Percentiles rank a stretch among this genome's conserved stretches.
phyloP scores from a whole-genome alignment of 176 grass and related monocot genomes.

The Cymbopogon citratus region DNA sequence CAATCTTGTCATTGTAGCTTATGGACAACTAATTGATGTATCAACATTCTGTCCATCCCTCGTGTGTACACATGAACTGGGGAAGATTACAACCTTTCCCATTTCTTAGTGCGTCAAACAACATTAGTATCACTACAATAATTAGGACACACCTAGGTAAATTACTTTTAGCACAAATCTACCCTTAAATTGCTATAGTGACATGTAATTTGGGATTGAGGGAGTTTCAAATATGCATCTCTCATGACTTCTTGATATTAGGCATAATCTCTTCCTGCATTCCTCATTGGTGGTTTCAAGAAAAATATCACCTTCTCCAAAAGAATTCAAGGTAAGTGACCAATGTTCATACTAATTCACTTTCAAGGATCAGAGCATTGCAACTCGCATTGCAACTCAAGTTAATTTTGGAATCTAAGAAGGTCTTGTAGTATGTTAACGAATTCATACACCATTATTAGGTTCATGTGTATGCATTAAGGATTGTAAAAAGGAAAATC shows the following conservation, averaged over 20 bases:
- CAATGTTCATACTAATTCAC: background rate
- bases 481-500: background rate
- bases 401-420: background rate
- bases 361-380: background rate
- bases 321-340: conserved; percentile 58
- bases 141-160: background rate
- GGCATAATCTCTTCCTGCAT: conserved; percentile 88
- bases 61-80: background rate
- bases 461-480: background rate
- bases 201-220: background rate
- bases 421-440: background rate
- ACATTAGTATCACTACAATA: background rate
- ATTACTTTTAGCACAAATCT: background rate
- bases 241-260: conserved; percentile 14
- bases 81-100: background rate
- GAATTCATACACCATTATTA: background rate
- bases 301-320: conserved; percentile 47
- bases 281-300: conserved; percentile 73
- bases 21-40: background rate
- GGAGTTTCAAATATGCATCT: background rate
- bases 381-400: background rate
- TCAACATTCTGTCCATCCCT: background rate
- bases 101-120: background rate
- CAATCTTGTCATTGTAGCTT: background rate
- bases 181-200: background rate